Evolutionary conservation across 2,329 filamentous ascomycete genomes (phyloP), one percentile per base, ranked within the genome.

Genomic region (Penicillium hesseltinei): DNA sequence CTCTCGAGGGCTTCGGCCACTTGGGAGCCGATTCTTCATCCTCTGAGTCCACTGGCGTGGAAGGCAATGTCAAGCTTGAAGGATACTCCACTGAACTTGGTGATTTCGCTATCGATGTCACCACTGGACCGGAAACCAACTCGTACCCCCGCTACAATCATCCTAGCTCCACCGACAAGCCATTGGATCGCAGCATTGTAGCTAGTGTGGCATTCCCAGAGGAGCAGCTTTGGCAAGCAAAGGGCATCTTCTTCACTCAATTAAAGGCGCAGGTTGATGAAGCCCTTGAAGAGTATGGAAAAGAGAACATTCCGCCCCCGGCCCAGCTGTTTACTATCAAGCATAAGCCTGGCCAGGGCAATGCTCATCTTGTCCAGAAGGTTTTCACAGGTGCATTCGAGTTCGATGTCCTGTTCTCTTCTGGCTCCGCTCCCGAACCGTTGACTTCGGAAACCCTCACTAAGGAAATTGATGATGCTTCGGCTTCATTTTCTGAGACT

Each of bases 351-450:
- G 72, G 71, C 7, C 62, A 72, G 29, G 93, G 92, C 31, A 97
- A 97, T 69, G 78, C 91, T 15, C 93, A 99, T 62, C 78, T 96
- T 40, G 82, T 97, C 17, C 91, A 99, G 75, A 97, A 96, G 77
- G 85, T 92, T 2, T 97, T 96, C 66, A 84, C 92, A 66, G 93
- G 94, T 2, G 75, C 87, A 1, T 99, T 97, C 69, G 91, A 88
- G 78, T 97, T 97, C 66, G 94, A 97, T 71, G 82, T 97, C 52
- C 81, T 97, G 48, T 97, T 92, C 78, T 91, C 90, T 5, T 96
- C 92, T 58, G 86, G 79, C 15, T 92, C 90, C 19, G 84, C 87
- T 3, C 74, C 78, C 1, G 67, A 77, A 29, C 74, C 77, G 8
- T 70, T 86, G 58, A 83, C 81, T 15, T 81, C 78, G 75, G 83